Percentiles rank a stretch among this genome's conserved stretches.
Evolutionary conservation across 441 rosid species (phyloP).

Genomic region (Populus hybrid): DNA sequence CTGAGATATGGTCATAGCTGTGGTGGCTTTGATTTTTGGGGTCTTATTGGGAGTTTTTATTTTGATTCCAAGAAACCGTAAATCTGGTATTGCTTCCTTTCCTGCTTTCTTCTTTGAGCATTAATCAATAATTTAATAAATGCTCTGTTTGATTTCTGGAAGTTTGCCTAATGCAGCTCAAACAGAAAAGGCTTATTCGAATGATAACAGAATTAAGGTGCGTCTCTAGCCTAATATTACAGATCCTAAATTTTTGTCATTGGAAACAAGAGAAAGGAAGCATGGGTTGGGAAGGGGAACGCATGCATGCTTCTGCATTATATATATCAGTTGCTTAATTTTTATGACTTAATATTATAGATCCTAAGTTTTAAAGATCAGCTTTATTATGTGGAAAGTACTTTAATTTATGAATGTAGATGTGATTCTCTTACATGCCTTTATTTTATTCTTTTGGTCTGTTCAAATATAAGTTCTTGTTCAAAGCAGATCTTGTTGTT

Average conservation of each 20-base stretch:
- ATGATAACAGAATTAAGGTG: conserved; percentile 30
- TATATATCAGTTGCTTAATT: not conserved
- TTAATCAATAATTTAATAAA: not conserved
- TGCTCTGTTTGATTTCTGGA: conserved; percentile 8
- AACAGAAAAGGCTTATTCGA: conserved; percentile 22
- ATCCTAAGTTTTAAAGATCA: not conserved
- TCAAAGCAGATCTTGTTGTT: not conserved
- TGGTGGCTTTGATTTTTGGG: conserved; percentile 39
- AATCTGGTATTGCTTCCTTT: conserved; percentile 32
- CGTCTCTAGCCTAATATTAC: not conserved
- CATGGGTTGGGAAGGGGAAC: not conserved
- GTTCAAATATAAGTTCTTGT: not conserved
- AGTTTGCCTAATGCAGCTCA: conserved; percentile 38
- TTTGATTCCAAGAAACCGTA: conserved; percentile 35
- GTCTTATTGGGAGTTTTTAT: conserved; percentile 42
- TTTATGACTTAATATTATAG: not conserved
- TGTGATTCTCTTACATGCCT: not conserved
- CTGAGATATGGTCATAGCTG: conserved; percentile 39
- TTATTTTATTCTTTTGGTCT: not conserved
- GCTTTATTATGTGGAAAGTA: not conserved
- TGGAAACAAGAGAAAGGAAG: not conserved
- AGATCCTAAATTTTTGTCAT: not conserved
- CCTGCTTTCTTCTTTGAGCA: not conserved
- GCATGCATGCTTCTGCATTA: not conserved
- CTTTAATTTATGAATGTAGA: not conserved